Evolutionary conservation across 306 rosid genomes (phyloP), one percentile per base, ranked within the genome.

Genomic region (Styphnolobium japonicum): DNA sequence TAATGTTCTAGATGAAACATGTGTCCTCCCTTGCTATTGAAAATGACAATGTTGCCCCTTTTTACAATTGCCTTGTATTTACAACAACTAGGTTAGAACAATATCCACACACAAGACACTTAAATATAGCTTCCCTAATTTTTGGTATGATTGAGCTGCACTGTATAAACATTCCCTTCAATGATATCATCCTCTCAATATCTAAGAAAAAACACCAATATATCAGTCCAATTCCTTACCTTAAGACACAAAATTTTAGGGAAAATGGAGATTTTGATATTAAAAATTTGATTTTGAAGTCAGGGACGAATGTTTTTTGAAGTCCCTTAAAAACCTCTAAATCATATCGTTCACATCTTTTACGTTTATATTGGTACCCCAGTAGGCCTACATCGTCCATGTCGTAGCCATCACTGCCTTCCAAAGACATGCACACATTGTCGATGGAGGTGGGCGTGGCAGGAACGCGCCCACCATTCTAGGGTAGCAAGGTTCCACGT

Each of bases 301-400:
- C 90, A 55, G 87, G 36, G 91, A 79, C 51, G 88, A 70, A 6
- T 60, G 37, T 33, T 87, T 92, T 21, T 96, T 84, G 58, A 91
- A 95, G 61, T 93, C 87, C 87, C 88, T 93, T 73, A 95, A 10
- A 49, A 95, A 95, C 85, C 98, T 86, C 55, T 80, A 77, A 55
- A 93, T 93, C 63, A 97, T 97, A 10, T 86, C 89, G 45, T 93
- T 91, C 2, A 95, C 99, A 39, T 95, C 99, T 27, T 95, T 92
- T 0, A 95, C 99, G 79, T 98, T 93, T 18, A 95, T 93, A 43
- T 89, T 93, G 10, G 99, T 93, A 2, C 99, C 98, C 99, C 99
- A 95, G 98, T 93, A 18, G 96, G 99, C 49, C 92, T 91, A 85
- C 85, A 55, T 95, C 97, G 33, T 95, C 97, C 85, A 84, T 82